Evolutionary conservation across 2,329 filamentous ascomycete genomes (phyloP).

Genomic region (Magnaporthiopsis incrustans): DNA sequence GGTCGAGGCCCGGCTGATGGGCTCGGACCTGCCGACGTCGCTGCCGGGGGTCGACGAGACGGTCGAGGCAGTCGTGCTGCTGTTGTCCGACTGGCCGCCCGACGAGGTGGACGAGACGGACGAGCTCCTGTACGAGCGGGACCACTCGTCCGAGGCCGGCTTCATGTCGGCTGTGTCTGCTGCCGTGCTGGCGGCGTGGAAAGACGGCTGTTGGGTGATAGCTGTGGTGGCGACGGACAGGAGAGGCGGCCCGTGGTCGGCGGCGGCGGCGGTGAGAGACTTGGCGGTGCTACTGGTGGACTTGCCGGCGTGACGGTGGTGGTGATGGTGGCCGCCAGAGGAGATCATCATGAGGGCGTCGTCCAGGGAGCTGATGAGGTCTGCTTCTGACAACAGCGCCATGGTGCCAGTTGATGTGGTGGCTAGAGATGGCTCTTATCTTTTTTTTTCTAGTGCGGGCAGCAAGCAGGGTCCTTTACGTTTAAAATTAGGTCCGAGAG

Average conservation of each 20-base stretch:
- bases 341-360: not conserved
- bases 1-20: constrained; percentile 9
- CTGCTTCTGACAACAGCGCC: not conserved
- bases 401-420: not conserved
- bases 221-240: no score
- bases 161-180: not conserved
- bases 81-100: constrained; percentile 3
- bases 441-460: not conserved
- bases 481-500: not conserved
- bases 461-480: not conserved
- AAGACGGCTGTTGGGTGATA: not conserved
- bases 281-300: not conserved
- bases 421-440: not conserved
- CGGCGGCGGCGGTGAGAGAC: not conserved
- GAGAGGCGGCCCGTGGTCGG: not conserved
- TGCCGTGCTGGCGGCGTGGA: not conserved
- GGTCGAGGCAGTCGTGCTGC: constrained; percentile 3
- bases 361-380: constrained; percentile 1
- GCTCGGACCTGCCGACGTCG: constrained; percentile 5
- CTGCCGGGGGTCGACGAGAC: not conserved
- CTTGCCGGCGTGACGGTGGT: not conserved
- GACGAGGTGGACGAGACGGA: constrained; percentile 13
- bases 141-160: not conserved
- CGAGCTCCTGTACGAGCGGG: constrained; percentile 14
- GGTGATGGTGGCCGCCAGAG: not conserved